A percentile compares a stretch with the other conserved stretches of the same genome.
These are phyloP conservation scores for Phytophthora brassicae DNA, from an alignment of 352 stramenopile genomes.

Conservation along the genomic window DNA sequence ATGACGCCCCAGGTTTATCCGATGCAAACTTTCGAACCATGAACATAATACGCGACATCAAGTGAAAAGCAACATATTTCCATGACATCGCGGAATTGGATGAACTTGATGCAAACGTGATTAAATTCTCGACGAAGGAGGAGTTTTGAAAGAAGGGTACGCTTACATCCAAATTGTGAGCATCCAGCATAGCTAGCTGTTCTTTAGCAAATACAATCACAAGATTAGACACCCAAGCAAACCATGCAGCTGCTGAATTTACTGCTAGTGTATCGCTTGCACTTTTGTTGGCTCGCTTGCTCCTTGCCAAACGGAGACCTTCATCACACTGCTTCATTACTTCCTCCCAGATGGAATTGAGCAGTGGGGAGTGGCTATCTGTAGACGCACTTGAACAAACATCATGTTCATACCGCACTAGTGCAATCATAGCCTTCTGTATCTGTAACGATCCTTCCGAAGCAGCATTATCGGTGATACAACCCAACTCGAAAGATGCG, in stretches of 20 bases:
- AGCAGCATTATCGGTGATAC: background rate
- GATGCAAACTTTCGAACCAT: background rate
- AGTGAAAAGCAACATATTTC: conserved; percentile 34
- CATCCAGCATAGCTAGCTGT: background rate
- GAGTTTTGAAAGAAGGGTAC: conserved; percentile 22
- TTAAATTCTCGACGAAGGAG: conserved; percentile 33
- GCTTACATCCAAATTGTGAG: background rate
- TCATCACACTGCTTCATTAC: conserved; percentile 22
- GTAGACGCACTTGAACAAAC: background rate
- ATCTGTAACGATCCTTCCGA: conserved; percentile 17
- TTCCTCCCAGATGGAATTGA: conserved; percentile 30
- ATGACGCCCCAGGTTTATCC: background rate
- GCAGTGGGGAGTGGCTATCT: conserved; percentile 16
- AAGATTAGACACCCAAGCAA: conserved; percentile 35
- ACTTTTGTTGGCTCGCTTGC: conserved; percentile 12
- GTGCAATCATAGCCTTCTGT: conserved; percentile 6
- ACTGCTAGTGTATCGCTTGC: background rate
- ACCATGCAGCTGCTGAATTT: conserved; percentile 23
- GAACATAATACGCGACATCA: conserved; percentile 29
- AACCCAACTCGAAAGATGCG: conserved; percentile 8
- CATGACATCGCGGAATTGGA: conserved; percentile 18
- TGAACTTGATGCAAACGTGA: conserved; percentile 17
- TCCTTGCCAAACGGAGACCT: background rate
- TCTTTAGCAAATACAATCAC: conserved; percentile 18
- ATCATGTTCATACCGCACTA: conserved; percentile 20